These are phyloP conservation scores for Peronospora belbahrii DNA, from an alignment of 352 stramenopile genomes.

Conservation along the genomic window DNA sequence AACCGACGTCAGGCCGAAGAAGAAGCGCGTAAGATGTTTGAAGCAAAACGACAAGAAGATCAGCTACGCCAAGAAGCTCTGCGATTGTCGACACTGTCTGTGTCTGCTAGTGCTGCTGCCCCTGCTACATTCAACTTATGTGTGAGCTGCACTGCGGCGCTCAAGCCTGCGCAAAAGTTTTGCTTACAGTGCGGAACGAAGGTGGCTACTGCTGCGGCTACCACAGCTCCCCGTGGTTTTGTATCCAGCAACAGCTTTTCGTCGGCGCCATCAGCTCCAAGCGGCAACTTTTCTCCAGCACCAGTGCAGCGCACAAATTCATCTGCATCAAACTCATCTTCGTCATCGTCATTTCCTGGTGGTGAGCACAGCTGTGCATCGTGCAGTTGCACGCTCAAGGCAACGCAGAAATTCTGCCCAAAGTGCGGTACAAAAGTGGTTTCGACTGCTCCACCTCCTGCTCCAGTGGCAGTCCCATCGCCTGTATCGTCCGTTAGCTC, in stretches of 20 bases:
- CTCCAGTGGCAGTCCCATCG: conserved; percentile 11
- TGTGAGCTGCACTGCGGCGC: conserved; percentile 11
- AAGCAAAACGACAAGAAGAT: conserved; percentile 58
- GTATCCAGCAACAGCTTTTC: conserved; percentile 12
- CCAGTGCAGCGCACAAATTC: conserved; percentile 20
- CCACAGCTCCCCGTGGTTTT: too few species aligned
- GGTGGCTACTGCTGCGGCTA: conserved; percentile 10
- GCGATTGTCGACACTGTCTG: conserved; percentile 32
- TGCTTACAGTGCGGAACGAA: conserved; percentile 60
- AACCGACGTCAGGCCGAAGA: conserved; percentile 55
- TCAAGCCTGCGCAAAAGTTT: conserved; percentile 52
- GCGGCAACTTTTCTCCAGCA: conserved; percentile 13
- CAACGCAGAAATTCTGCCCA: conserved; percentile 74
- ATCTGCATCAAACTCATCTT: conserved; percentile 22
- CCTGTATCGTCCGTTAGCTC: conserved; percentile 28
- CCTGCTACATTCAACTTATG: conserved; percentile 14
- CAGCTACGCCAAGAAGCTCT: conserved; percentile 45
- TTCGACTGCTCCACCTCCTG: conserved; percentile 7
- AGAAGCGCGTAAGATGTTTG: conserved; percentile 49
- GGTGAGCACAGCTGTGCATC: conserved; percentile 27
- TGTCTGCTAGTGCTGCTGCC: conserved; percentile 6
- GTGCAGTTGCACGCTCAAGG: conserved; percentile 44
- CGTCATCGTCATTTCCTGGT: conserved; percentile 21
- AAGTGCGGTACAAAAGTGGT: conserved; percentile 48
- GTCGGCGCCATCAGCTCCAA: conserved; percentile 8